phyloP scores from a whole-genome alignment of 495 filamentous ascomycete species.

The Choiromyces venosus region DNA sequence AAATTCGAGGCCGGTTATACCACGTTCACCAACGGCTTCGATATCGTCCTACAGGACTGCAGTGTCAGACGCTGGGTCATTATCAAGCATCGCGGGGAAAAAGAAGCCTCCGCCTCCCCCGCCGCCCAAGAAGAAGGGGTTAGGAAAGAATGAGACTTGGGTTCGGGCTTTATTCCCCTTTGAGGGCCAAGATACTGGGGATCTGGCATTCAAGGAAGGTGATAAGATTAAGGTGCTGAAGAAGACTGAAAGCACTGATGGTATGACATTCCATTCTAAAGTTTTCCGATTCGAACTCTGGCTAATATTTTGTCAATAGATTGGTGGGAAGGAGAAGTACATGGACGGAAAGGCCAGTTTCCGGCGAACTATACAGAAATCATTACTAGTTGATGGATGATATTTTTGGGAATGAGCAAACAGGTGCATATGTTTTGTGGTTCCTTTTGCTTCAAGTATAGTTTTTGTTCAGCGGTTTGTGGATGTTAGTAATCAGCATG shows the following conservation, averaged over 20 bases:
- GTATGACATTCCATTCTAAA: slow-evolving; percentile 15
- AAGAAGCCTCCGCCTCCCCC: slow-evolving; percentile 68
- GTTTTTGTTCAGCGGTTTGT: not conserved
- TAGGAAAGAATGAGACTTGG: slow-evolving; percentile 52
- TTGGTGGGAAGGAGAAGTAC: slow-evolving; percentile 90
- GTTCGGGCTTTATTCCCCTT: slow-evolving; percentile 82
- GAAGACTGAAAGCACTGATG: slow-evolving; percentile 74
- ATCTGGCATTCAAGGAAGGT: slow-evolving; percentile 76
- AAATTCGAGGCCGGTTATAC: slow-evolving; percentile 15
- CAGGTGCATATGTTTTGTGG: not conserved
- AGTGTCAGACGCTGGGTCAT: slow-evolving; percentile 10
- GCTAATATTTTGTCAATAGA: slow-evolving; percentile 47
- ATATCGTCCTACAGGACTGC: slow-evolving; percentile 41
- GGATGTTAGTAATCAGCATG: not conserved
- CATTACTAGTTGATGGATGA: slow-evolving; percentile 12
- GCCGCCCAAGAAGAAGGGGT: slow-evolving; percentile 51
- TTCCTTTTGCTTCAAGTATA: not conserved
- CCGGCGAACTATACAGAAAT: slow-evolving; percentile 80
- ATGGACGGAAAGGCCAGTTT: slow-evolving; percentile 69
- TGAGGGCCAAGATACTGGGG: slow-evolving; percentile 62
- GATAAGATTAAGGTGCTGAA: slow-evolving; percentile 78
- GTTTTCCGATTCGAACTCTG: not conserved
- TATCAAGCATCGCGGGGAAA: slow-evolving; percentile 50
- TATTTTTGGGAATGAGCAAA: slow-evolving; percentile 12
- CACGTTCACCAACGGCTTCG: slow-evolving; percentile 19